phyloP scores from a whole-genome alignment of 805 yeast species.

The Candida maris region DNA sequence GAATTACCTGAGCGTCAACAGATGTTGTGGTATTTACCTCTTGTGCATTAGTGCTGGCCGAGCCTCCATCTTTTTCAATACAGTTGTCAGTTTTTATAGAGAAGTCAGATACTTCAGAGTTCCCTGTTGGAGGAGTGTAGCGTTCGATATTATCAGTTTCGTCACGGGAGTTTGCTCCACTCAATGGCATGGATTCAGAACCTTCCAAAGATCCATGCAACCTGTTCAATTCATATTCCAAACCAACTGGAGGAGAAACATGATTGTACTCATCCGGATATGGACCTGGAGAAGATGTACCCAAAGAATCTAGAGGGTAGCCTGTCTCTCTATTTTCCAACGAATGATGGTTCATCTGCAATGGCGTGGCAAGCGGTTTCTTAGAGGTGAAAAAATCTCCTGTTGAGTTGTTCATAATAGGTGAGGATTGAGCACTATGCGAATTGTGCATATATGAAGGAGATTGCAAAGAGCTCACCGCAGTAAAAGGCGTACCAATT shows the following conservation, averaged over 20 bases:
- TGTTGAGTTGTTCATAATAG: background rate
- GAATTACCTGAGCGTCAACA: no score
- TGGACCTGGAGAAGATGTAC: constrained; percentile 4
- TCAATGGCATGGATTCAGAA: no score
- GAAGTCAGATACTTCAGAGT: constrained; percentile 10
- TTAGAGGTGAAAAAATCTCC: background rate
- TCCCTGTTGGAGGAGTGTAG: constrained; percentile 1
- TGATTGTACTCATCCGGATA: background rate
- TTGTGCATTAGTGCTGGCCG: background rate
- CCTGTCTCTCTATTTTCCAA: background rate
- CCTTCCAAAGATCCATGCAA: no score
- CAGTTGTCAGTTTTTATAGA: constrained; percentile 15
- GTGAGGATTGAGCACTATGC: background rate
- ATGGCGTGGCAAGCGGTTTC: background rate
- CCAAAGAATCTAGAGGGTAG: background rate
- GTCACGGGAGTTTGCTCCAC: no score
- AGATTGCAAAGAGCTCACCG: background rate
- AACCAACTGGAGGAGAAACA: no score
- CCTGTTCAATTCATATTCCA: no score
- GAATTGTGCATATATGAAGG: background rate
- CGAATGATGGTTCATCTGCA: background rate
- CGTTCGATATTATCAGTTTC: background rate
- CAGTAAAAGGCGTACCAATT: background rate
- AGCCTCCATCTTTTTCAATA: constrained; percentile 5
- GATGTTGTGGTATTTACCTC: background rate